phyloP scores from a whole-genome alignment of 257 asterid species.

The Schizonepeta tenuifolia region DNA sequence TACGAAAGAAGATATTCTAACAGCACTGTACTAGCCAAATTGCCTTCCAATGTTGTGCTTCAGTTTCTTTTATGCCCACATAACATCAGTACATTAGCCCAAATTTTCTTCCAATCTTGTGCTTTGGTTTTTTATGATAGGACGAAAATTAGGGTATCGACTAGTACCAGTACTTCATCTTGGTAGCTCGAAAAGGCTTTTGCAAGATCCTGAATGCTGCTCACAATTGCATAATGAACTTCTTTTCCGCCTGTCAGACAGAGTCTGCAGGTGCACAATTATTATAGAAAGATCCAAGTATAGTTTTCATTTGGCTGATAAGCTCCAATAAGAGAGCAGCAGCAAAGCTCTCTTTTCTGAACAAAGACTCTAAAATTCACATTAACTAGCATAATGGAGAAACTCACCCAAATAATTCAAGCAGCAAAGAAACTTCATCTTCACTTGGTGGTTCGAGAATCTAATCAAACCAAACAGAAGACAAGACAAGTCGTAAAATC shows the following conservation, averaged over 20 bases:
- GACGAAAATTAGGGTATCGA: conserved; percentile 26
- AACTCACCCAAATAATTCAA: conserved; percentile 85
- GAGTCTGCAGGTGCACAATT: conserved; percentile 58
- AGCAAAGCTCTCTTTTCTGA: conserved; percentile 10
- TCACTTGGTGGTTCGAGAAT: conserved; percentile 93
- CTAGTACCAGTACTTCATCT: conserved; percentile 91
- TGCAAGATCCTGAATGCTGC: conserved; percentile 98
- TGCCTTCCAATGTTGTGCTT: conserved; percentile 6
- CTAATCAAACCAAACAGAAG: conserved; percentile 51
- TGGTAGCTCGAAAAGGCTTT: conserved; percentile 80
- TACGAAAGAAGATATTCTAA: background rate
- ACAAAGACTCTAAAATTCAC: conserved; percentile 3
- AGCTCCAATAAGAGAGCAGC: conserved; percentile 30
- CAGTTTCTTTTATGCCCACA: conserved; percentile 1
- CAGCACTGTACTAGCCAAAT: conserved; percentile 18
- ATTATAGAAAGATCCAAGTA: conserved; percentile 34
- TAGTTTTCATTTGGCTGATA: conserved; percentile 19
- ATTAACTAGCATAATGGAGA: conserved; percentile 27
- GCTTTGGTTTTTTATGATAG: conserved; percentile 6
- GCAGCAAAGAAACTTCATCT: conserved; percentile 89
- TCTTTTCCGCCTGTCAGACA: conserved; percentile 95
- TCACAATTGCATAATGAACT: conserved; percentile 90
- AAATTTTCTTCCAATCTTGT: conserved; percentile 3
- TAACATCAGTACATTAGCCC: conserved; percentile 1
- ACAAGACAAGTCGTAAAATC: conserved; percentile 28